Percentiles rank a stretch among this genome's conserved stretches.
Evolutionary conservation across 179 eudicot genomes (phyloP).

Genomic region (Amaranthus tricolor): DNA sequence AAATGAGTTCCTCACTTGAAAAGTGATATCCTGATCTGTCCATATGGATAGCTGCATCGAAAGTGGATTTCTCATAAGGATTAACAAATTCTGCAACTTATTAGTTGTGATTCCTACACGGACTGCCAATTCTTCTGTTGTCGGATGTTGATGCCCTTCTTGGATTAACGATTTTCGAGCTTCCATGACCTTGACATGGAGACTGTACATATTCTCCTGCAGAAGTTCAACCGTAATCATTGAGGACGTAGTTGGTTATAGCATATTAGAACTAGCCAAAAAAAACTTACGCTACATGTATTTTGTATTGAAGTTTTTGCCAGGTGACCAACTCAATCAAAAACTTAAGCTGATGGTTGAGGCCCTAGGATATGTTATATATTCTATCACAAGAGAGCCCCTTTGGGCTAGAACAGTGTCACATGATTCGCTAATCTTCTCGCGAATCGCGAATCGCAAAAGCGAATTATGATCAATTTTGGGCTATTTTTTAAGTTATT

Average conservation of each 20-base stretch:
- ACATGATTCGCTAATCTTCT: too few species aligned
- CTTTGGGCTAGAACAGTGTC: too few species aligned
- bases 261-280: neutral
- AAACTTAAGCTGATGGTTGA: too few species aligned
- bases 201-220: constrained; percentile 76
- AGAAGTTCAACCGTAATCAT: constrained; percentile 12
- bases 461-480: too few species aligned
- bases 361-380: too few species aligned
- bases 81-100: constrained; percentile 53
- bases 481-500: too few species aligned
- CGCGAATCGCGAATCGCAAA: too few species aligned
- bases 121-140: constrained; percentile 61
- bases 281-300: neutral
- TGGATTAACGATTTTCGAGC: constrained; percentile 59
- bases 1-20: constrained; percentile 48
- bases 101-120: constrained; percentile 73
- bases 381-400: too few species aligned
- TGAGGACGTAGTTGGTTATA: neutral
- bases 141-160: constrained; percentile 64
- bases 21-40: constrained; percentile 67
- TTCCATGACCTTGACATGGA: constrained; percentile 67
- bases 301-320: neutral
- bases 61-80: constrained; percentile 53
- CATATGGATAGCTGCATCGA: constrained; percentile 74
- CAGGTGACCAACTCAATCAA: neutral